Evolutionary conservation across 176 grass and related monocot genomes (phyloP), one percentile per base, ranked within the genome.

Genomic region (Cenchrus purpureus): DNA sequence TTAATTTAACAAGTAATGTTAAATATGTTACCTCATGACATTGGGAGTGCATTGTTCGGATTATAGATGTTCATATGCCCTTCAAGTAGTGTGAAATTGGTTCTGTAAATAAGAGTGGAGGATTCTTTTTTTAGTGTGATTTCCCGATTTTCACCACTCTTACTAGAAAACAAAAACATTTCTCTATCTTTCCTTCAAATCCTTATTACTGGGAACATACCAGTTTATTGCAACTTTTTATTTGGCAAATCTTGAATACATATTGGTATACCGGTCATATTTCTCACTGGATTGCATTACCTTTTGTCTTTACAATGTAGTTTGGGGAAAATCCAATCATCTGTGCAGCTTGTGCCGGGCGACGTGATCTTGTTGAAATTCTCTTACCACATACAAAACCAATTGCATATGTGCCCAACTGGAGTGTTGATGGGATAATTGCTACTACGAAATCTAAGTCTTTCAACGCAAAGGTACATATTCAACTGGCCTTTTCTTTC

Each of bases 401-500:
- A 68, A 19, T 68, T 19, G 2, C 14, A 8, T 68, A 14, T 17
- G 2, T 68, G 31, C 34, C 34, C 40, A 45, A 70, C 17, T 70
- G 67, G 67, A 70, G 67, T 70, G 37, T 70, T 70, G 67, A 70
- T 70, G 42, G 42, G 42, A 70, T 46, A 70, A 70, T 70, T 9
- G 20, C 2, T n/a, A n/a, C 40, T 45, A n/a, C 5, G 8, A 70
- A n/a, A 46, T 70, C 2, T 20, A 20, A 1, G 42, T 2, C 8
- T 7, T 70, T 43, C 64, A 40, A 40, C 37, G 37, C 37, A 40
- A 40, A 40, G 37, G 37, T 40, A 40, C 37, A 40, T 40, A 40
- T 40, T 40, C 37, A 40, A 40, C 37, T 42, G 14, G 6, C 16
- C 14, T 68, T 0, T 43, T 68, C 1, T 9, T 40, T 40, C 7